These are phyloP conservation scores for Brettanomyces naardenensis DNA, from an alignment of 805 yeast genomes.

Conservation along the genomic window DNA sequence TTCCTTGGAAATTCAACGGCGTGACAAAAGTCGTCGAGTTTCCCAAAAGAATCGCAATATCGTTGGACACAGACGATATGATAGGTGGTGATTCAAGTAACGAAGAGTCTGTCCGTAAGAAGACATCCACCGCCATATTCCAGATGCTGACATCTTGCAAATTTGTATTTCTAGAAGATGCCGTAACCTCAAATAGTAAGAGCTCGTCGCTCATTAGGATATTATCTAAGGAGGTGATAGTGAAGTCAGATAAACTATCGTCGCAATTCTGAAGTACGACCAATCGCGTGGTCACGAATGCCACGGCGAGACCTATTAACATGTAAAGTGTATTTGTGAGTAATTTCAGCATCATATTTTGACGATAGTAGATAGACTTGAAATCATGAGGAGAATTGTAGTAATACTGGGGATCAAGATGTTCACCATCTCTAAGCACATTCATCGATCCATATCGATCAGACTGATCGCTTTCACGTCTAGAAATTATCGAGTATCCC, in stretches of 20 bases:
- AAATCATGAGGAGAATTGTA: conserved; percentile 27
- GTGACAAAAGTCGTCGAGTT: conserved; percentile 22
- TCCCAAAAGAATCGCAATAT: conserved; percentile 26
- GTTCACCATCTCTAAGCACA: conserved; percentile 1
- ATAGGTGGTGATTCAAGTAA: not conserved
- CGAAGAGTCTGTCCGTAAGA: conserved; percentile 20
- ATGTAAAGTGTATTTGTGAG: conserved; percentile 5
- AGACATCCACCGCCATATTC: conserved; percentile 27
- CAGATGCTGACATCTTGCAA: conserved; percentile 25
- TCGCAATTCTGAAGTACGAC: conserved; percentile 21
- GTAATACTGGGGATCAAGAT: conserved; percentile 1
- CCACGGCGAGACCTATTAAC: not conserved
- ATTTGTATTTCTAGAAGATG: conserved; percentile 20
- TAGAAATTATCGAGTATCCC: not conserved
- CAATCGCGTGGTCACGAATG: conserved; percentile 10
- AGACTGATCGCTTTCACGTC: not conserved
- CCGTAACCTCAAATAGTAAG: conserved; percentile 24
- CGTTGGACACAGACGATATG: conserved; percentile 4
- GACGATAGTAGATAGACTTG: conserved; percentile 20
- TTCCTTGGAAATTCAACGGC: conserved; percentile 24
- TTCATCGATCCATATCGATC: not conserved
- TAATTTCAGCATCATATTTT: conserved; percentile 14
- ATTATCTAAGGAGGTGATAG: conserved; percentile 18
- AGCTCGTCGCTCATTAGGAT: conserved; percentile 25
- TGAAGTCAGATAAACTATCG: conserved; percentile 19